These are phyloP conservation scores for Ophiocordyceps camponoti-floridani DNA, from an alignment of 2,329 filamentous ascomycete genomes.

Conservation along the genomic window DNA sequence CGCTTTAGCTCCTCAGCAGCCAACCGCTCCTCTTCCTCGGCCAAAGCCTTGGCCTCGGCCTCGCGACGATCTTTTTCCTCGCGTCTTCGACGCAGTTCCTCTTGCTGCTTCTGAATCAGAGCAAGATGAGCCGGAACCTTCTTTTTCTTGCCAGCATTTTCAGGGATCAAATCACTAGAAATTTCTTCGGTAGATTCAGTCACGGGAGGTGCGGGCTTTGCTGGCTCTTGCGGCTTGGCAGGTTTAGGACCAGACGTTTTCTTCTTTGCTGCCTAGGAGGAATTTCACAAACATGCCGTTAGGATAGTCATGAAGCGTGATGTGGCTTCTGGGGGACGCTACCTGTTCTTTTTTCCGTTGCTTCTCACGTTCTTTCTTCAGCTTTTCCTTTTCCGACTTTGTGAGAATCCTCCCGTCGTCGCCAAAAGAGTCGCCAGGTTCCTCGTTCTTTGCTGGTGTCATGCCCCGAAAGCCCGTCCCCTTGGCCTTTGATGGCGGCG, in stretches of 20 bases:
- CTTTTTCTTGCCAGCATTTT: constrained; percentile 59
- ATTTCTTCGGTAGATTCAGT: constrained; percentile 32
- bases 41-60: constrained; percentile 45
- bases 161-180: constrained; percentile 17
- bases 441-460: constrained; percentile 22
- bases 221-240: constrained; percentile 11
- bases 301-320: too few relatives aligned
- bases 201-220: constrained; percentile 15
- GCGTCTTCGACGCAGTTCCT: constrained; percentile 47
- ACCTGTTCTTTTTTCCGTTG: constrained; percentile 97
- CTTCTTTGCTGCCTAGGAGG: constrained; percentile 58
- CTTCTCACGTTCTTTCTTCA: constrained; percentile 98
- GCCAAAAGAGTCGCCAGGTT: constrained; percentile 32
- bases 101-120: constrained; percentile 66
- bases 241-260: constrained; percentile 30
- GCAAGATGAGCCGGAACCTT: constrained; percentile 64
- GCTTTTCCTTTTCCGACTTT: constrained; percentile 96
- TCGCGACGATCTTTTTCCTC: constrained; percentile 45
- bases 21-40: constrained; percentile 46
- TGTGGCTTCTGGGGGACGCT: constrained; percentile 1
- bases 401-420: constrained; percentile 59
- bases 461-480: constrained; percentile 38
- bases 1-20: constrained; percentile 51
- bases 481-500: constrained; percentile 63
- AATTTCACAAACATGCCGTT: neutral